Evolutionary conservation across 805 yeast species (phyloP).

Genomic region (Metschnikowia chrysomelidarum): DNA sequence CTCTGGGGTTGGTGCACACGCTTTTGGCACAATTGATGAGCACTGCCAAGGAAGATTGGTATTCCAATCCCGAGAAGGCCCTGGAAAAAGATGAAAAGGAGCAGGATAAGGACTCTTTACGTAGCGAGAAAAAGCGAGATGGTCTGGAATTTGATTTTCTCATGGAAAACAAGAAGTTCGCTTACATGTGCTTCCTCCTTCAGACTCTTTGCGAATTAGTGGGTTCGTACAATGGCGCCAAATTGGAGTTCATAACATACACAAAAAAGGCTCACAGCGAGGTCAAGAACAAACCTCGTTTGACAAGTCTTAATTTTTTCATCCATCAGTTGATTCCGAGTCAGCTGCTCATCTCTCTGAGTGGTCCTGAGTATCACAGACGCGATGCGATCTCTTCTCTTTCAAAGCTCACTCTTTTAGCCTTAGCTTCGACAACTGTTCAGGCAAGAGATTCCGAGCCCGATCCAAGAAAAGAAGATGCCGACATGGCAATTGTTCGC

Average conservation of each 20-base stretch:
- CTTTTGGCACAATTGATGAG: slow-evolving; percentile 65
- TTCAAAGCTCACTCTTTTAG: slow-evolving; percentile 59
- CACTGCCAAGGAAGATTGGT: slow-evolving; percentile 39
- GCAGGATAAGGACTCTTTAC: slow-evolving; percentile 2
- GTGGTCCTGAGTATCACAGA: slow-evolving; percentile 47
- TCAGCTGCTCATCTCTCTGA: slow-evolving; percentile 37
- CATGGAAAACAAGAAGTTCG: slow-evolving; percentile 54
- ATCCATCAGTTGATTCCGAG: slow-evolving; percentile 71
- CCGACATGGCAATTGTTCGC: slow-evolving; percentile 70
- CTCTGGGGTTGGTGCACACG: slow-evolving; percentile 61
- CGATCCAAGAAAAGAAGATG: slow-evolving; percentile 54
- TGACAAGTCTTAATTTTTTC: slow-evolving; percentile 74
- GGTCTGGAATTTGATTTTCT: slow-evolving; percentile 15
- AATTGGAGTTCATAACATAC: slow-evolving; percentile 77
- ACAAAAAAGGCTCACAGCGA: slow-evolving; percentile 50
- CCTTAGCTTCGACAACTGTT: slow-evolving; percentile 59
- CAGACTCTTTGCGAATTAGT: slow-evolving; percentile 68
- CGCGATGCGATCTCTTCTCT: slow-evolving; percentile 55
- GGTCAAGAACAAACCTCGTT: slow-evolving; percentile 59
- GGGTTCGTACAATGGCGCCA: slow-evolving; percentile 75
- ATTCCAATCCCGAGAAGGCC: slow-evolving; percentile 15
- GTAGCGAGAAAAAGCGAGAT: slow-evolving; percentile 7
- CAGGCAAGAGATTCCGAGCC: slow-evolving; percentile 45
- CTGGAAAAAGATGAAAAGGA: slow-evolving; percentile 1
- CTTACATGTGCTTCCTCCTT: slow-evolving; percentile 66